A percentile compares a stretch with the other conserved stretches of the same genome.
These are phyloP conservation scores for Triadica sebifera DNA, from an alignment of 345 rosid genomes.

Conservation along the genomic window DNA sequence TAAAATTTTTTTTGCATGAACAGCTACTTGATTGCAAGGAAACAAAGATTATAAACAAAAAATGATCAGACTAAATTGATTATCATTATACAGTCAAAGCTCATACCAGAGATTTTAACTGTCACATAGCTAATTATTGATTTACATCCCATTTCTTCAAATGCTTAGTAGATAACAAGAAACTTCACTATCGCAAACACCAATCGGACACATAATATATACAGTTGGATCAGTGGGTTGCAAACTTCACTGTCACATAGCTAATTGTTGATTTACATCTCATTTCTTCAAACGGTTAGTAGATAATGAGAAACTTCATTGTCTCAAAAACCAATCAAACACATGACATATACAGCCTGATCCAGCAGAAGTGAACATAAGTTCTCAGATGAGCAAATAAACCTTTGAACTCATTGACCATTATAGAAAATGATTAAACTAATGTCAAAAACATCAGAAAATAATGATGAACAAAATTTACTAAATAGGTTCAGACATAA, in stretches of 20 bases:
- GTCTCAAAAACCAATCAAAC: background rate
- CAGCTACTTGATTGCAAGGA: background rate
- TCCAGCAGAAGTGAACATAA: background rate
- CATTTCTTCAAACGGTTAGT: conserved; percentile 1
- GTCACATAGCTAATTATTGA: background rate
- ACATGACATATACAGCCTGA: background rate
- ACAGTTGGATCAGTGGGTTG: too few species aligned
- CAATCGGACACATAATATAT: background rate
- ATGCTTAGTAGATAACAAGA: background rate
- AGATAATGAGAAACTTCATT: background rate
- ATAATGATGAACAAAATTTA: background rate
- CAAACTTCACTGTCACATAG: background rate
- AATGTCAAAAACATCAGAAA: background rate
- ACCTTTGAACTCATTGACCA: background rate
- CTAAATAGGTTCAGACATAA: background rate
- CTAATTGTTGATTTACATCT: background rate
- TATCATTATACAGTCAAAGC: background rate
- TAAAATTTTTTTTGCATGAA: background rate
- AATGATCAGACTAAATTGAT: background rate
- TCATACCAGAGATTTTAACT: background rate
- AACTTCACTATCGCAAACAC: background rate
- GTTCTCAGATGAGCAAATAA: background rate
- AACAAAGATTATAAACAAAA: background rate
- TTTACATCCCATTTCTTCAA: background rate
- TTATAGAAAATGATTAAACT: too few species aligned